Evolutionary conservation across 768 basidiomycete species (phyloP).

Genomic region (Dentipellis fragilis): DNA sequence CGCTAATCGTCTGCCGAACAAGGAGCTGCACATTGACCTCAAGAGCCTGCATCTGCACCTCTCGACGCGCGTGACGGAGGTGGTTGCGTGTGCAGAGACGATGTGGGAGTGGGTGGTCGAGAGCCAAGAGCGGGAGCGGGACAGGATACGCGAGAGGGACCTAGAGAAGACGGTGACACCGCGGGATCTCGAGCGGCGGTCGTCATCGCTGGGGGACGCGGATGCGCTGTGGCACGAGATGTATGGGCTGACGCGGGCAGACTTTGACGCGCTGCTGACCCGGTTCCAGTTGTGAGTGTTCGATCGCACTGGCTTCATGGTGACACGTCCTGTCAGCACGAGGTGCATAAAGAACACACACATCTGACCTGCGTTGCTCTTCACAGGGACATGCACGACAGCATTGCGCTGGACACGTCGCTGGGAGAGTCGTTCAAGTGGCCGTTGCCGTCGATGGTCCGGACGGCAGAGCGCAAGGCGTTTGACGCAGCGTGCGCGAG

Average conservation of each 20-base stretch:
- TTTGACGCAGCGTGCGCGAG: slow-evolving; percentile 49
- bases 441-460: slow-evolving; percentile 28
- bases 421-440: slow-evolving; percentile 43
- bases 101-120: slow-evolving; percentile 74
- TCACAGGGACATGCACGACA: slow-evolving; percentile 56
- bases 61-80: slow-evolving; percentile 47
- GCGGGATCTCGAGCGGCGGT: background rate
- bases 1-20: slow-evolving; percentile 40
- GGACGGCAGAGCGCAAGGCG: slow-evolving; percentile 39
- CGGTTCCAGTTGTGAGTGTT: slow-evolving; percentile 52
- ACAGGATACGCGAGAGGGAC: background rate
- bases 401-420: slow-evolving; percentile 35
- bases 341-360: too few relatives aligned
- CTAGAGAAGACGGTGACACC: background rate
- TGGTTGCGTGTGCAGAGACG: slow-evolving; percentile 60
- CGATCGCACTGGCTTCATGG: background rate
- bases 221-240: slow-evolving; percentile 21
- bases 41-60: slow-evolving; percentile 55
- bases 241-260: slow-evolving; percentile 41
- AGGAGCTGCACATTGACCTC: slow-evolving; percentile 43
- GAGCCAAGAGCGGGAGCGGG: slow-evolving; percentile 28
- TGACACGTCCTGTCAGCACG: background rate
- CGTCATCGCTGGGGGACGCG: background rate
- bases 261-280: slow-evolving; percentile 49
- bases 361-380: background rate